Conservation (phyloP, 2,329 filamentous ascomycete species). For the Blastomyces gilchristii region DNA sequence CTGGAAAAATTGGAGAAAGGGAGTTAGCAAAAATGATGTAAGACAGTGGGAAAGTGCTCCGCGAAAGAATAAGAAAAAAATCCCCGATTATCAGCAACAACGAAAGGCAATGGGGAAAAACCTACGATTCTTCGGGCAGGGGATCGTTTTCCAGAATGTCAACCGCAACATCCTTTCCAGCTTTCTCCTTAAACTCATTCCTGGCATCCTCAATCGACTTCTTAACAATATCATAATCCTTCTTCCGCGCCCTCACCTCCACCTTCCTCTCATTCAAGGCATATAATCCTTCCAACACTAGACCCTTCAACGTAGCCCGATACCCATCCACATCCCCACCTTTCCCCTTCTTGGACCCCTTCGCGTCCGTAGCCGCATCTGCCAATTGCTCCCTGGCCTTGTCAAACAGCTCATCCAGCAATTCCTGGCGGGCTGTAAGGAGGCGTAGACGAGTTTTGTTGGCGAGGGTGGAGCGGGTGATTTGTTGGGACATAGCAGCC, state of each 20-base stretch:
- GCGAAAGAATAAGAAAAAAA: background rate
- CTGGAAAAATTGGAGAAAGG: conserved; percentile 38
- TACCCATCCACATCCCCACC: conserved; percentile 49
- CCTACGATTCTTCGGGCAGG: conserved; percentile 74
- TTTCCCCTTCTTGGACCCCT: conserved; percentile 39
- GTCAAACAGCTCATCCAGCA: conserved; percentile 85
- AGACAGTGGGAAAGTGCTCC: background rate
- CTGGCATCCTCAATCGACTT: conserved; percentile 67
- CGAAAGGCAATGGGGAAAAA: conserved; percentile 20
- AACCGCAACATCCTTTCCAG: conserved; percentile 58
- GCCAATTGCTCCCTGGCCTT: conserved; percentile 61
- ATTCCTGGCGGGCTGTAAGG: conserved; percentile 74
- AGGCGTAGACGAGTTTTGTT: conserved; percentile 93
- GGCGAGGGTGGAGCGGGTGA: conserved; percentile 87
- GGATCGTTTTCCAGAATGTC: conserved; percentile 69
- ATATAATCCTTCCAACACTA: conserved; percentile 85
- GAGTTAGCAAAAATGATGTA: conserved; percentile 11
- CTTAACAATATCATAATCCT: conserved; percentile 64
- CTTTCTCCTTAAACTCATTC: conserved; percentile 73
- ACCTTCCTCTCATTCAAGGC: conserved; percentile 73
- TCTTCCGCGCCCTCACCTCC: conserved; percentile 63
- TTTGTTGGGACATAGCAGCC: conserved; percentile 96
- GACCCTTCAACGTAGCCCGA: conserved; percentile 60
- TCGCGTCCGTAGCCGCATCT: conserved; percentile 47
- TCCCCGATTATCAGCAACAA: background rate